Percentiles rank a stretch among this genome's conserved stretches.
Conservation (phyloP, 306 rosid species). For the Comarum palustre region DNA sequence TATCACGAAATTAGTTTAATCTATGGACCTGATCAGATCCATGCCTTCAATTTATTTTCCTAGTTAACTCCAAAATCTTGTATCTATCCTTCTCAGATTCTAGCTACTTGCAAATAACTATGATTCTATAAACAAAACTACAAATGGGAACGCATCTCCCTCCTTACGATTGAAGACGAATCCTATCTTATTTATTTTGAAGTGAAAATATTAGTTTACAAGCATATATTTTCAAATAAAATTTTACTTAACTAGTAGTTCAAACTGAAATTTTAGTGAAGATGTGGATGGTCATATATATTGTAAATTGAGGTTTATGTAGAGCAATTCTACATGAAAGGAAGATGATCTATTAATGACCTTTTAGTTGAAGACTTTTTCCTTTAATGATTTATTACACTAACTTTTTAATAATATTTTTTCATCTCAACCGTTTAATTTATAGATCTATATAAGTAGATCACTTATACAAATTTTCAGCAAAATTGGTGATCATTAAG, state of each 20-base stretch:
- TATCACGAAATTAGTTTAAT: neutral
- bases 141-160: neutral
- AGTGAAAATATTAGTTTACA: neutral
- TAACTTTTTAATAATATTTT: too few species aligned
- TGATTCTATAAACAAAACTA: neutral
- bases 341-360: too few species aligned
- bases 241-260: neutral
- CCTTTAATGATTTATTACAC: too few species aligned
- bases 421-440: too few species aligned
- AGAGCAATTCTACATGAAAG: too few species aligned
- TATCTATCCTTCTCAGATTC: neutral
- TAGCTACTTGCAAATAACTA: too few species aligned
- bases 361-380: too few species aligned
- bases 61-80: neutral
- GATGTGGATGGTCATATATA: neutral
- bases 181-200: neutral
- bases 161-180: neutral
- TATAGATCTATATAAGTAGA: too few species aligned
- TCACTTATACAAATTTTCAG: too few species aligned
- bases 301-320: neutral
- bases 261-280: neutral
- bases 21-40: conserved; percentile 19
- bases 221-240: too few species aligned
- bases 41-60: conserved; percentile 13
- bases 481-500: too few species aligned